A percentile compares a stretch with the other conserved stretches of the same genome.
Evolutionary conservation across 768 basidiomycete genomes (phyloP).

Genomic region (Mycena sanguinolenta): DNA sequence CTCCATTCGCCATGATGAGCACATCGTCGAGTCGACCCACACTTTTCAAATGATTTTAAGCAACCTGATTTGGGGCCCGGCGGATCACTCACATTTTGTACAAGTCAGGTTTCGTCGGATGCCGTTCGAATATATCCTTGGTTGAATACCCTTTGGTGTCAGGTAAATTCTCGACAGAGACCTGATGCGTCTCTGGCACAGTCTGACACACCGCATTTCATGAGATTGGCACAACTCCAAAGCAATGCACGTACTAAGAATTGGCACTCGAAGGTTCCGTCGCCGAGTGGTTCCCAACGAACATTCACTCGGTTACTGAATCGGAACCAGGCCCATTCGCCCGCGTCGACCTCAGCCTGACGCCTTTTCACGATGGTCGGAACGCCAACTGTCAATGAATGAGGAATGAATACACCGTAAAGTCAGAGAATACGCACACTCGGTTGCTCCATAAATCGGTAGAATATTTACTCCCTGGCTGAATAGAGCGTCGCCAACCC

Average conservation of each 20-base stretch:
- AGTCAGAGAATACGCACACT: conserved; percentile 50
- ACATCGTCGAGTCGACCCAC: conserved; percentile 50
- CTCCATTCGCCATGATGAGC: conserved; percentile 43
- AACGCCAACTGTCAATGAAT: background rate
- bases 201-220: conserved; percentile 41
- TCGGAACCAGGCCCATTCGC: conserved; percentile 48
- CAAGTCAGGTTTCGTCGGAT: conserved; percentile 47
- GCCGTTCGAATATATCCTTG: conserved; percentile 47
- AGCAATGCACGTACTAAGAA: conserved; percentile 48
- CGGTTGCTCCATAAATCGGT: conserved; percentile 53
- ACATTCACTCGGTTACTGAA: conserved; percentile 44
- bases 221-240: background rate
- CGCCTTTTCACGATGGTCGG: conserved; percentile 33
- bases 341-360: conserved; percentile 37
- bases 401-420: background rate
- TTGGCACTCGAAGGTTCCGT: conserved; percentile 55
- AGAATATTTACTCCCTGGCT: conserved; percentile 49
- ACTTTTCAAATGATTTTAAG: conserved; percentile 21
- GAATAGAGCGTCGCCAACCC: conserved; percentile 17
- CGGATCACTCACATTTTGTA: conserved; percentile 44
- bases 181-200: conserved; percentile 45
- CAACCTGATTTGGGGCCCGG: background rate
- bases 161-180: conserved; percentile 51
- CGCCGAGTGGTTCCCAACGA: conserved; percentile 53
- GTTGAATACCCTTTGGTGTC: conserved; percentile 45